Conservation (phyloP, 2,329 filamentous ascomycete genomes). For the Phaeosphaeriaceae sp. region DNA sequence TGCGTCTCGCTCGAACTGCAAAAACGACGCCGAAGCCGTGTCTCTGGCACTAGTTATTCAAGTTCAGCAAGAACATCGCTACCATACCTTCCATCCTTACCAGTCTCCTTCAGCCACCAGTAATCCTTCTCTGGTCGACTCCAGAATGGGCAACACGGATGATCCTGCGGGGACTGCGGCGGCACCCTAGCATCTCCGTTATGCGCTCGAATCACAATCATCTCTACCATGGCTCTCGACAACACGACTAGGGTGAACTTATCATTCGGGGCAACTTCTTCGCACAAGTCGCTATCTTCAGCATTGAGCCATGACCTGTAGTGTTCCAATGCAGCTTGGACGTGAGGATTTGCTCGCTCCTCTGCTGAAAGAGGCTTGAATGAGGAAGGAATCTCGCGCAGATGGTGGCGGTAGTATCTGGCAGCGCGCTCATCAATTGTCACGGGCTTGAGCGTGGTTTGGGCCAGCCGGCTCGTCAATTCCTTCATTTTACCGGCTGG, state of each 20-base stretch:
- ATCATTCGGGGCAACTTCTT: neutral
- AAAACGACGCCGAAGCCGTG: neutral
- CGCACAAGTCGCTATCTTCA: neutral
- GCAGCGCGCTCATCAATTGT: neutral
- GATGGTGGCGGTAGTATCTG: neutral
- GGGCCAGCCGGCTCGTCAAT: neutral
- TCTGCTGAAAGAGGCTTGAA: neutral
- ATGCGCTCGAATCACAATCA: neutral
- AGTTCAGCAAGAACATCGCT: neutral
- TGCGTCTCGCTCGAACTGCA: neutral
- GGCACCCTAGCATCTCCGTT: neutral
- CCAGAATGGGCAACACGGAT: conserved; percentile 1
- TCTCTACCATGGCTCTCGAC: neutral
- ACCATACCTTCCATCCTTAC: neutral
- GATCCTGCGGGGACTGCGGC: neutral
- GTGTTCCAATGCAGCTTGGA: neutral
- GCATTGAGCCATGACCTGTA: neutral
- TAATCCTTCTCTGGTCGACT: neutral
- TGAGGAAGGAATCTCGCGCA: neutral
- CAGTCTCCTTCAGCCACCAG: neutral
- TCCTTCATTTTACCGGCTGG: neutral
- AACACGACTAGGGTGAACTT: neutral
- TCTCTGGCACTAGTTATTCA: neutral
- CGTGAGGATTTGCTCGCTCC: neutral
- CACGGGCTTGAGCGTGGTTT: neutral